Base-by-base conservation (phyloP, 441 rosid genomes). In the Pelargonium australe region DNA sequence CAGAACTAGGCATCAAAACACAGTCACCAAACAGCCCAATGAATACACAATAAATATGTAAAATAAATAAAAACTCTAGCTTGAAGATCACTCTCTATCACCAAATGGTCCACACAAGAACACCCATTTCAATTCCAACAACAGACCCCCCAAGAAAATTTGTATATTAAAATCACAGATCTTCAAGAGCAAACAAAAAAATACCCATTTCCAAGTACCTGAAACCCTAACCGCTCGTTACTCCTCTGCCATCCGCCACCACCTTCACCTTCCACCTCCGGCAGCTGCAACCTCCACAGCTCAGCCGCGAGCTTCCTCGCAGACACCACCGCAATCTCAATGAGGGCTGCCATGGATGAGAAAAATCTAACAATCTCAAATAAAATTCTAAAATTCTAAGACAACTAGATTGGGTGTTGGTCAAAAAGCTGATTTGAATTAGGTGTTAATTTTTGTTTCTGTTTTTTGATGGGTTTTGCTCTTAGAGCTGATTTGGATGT, bases 291-390 rank as follows among this genome's bases (percentile, higher is more conserved):
- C 78, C 95, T 75, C 99, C 99, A 95, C 19, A 95, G 77, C 1
- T 89, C 95, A 1, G 97, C 96, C 2, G 91, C 96, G 41, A 95
- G 86, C 83, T 83, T 91, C 86, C 97, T 84, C 41, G 89, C 92
- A 28, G 96, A 89, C 1, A 89, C 88, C 0, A 67, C 72, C 78
- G 37, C 61, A 79, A n/a, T n/a, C n/a, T n/a, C n/a, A n/a, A n/a
- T n/a, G n/a, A n/a, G n/a, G n/a, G n/a, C n/a, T n/a, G n/a, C n/a
- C n/a, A n/a, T n/a, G n/a, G n/a, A n/a, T n/a, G n/a, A n/a, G n/a
- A n/a, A n/a, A n/a, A n/a, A n/a, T n/a, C n/a, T n/a, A n/a, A n/a
- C n/a, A n/a, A n/a, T n/a, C n/a, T n/a, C n/a, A n/a, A n/a, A n/a
- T n/a, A n/a, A n/a, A n/a, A n/a, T n/a, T n/a, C n/a, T n/a, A n/a